These are phyloP conservation scores for Lepidium aucheri DNA, from an alignment of 345 rosid species.

Conservation along the genomic window DNA sequence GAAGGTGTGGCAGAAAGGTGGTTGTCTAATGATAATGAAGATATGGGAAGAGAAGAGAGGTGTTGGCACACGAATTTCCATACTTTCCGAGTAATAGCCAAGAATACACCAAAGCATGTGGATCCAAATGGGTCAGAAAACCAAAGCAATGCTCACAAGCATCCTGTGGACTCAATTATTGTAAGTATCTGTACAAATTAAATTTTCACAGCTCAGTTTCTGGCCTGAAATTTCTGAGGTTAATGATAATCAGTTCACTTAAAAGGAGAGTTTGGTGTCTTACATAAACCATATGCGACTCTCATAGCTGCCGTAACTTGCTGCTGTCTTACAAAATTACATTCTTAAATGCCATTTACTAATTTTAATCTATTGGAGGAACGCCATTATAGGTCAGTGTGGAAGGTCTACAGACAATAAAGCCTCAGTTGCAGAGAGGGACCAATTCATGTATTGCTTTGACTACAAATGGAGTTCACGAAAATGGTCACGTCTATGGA, in stretches of 20 bases:
- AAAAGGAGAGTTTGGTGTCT: not conserved
- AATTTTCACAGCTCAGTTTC: not conserved
- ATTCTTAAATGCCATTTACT: conserved; percentile 5
- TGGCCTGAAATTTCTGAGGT: conserved; percentile 1
- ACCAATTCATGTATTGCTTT: conserved; percentile 15
- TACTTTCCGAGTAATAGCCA: conserved; percentile 52
- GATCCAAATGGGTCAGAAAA: conserved; percentile 36
- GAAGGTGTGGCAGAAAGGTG: conserved; percentile 59
- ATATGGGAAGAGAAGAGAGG: conserved; percentile 60
- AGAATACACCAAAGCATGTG: conserved; percentile 35
- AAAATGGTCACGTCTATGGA: conserved; percentile 38
- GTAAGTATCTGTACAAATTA: conserved; percentile 36
- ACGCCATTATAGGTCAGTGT: conserved; percentile 55
- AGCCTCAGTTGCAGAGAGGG: conserved; percentile 52
- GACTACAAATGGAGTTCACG: conserved; percentile 52
- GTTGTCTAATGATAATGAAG: conserved; percentile 38
- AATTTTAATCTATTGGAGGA: not conserved
- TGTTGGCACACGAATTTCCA: conserved; percentile 85
- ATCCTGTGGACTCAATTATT: conserved; percentile 66
- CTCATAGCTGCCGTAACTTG: not conserved
- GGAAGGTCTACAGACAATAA: conserved; percentile 75
- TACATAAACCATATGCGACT: not conserved
- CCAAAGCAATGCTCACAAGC: conserved; percentile 26
- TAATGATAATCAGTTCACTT: not conserved
- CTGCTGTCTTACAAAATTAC: not conserved